These are phyloP conservation scores for Lasiosphaeris hirsuta DNA, from an alignment of 495 filamentous ascomycete genomes.

Conservation along the genomic window DNA sequence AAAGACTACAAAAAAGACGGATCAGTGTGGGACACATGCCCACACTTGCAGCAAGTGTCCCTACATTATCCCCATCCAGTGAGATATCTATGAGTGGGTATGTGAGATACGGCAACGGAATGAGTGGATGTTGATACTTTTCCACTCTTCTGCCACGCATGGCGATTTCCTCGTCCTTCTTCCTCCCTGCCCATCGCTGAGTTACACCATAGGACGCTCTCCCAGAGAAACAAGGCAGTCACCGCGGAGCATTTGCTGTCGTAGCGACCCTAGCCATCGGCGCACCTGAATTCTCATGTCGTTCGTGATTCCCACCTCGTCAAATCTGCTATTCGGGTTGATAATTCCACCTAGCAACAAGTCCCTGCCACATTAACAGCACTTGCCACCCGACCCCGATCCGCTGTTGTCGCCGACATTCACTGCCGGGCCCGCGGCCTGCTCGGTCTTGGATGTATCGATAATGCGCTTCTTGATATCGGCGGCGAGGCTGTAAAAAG, in stretches of 20 bases:
- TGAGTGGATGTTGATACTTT: background rate
- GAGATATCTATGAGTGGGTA: no score
- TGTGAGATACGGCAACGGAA: no score
- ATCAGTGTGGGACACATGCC: background rate
- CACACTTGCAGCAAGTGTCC: no score
- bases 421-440: constrained; percentile 56
- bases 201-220: no score
- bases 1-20: background rate
- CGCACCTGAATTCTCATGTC: background rate
- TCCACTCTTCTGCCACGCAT: background rate
- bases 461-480: constrained; percentile 97
- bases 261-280: background rate
- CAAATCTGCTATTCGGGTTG: no score
- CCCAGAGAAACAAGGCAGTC: no score
- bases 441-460: constrained; percentile 78
- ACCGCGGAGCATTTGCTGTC: background rate
- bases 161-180: background rate
- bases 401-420: constrained; percentile 64
- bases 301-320: background rate
- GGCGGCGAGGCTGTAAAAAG: constrained; percentile 89
- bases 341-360: background rate
- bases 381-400: constrained; percentile 70
- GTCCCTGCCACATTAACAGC: constrained; percentile 58
- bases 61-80: no score
- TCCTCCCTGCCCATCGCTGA: no score